phyloP scores from a whole-genome alignment of 2,329 filamentous ascomycete genomes.

The Orbilia quercus region DNA sequence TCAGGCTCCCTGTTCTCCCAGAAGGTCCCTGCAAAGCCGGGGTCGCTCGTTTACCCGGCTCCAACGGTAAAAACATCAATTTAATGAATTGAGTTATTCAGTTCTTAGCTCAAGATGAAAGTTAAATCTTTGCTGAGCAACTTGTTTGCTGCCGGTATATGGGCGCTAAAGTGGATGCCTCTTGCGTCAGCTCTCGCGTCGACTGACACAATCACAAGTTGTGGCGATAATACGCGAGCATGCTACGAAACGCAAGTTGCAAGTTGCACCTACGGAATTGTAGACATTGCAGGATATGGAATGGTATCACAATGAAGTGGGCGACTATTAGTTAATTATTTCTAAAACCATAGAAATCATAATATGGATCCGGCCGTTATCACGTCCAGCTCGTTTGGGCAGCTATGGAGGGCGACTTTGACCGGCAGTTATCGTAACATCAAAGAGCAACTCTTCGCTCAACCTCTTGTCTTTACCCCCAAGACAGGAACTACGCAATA shows the following conservation, averaged over 20 bases:
- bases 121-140: slow-evolving; percentile 36
- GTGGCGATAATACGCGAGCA: slow-evolving; percentile 69
- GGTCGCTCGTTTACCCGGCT: neutral
- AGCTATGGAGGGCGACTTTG: slow-evolving; percentile 68
- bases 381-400: slow-evolving; percentile 68
- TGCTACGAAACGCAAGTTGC: slow-evolving; percentile 66
- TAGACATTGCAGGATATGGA: too few relatives aligned
- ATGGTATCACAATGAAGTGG: too few relatives aligned
- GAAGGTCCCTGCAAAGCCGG: neutral
- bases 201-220: slow-evolving; percentile 72
- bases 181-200: slow-evolving; percentile 20
- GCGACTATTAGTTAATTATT: too few relatives aligned
- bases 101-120: neutral
- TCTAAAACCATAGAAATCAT: slow-evolving; percentile 65
- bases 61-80: neutral
- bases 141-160: slow-evolving; percentile 34
- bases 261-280: neutral
- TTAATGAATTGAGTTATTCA: neutral
- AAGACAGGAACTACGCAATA: slow-evolving; percentile 66
- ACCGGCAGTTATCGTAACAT: slow-evolving; percentile 68
- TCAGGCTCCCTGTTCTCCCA: too few relatives aligned
- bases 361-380: slow-evolving; percentile 73
- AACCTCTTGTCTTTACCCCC: slow-evolving; percentile 69
- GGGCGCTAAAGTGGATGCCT: slow-evolving; percentile 31
- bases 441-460: slow-evolving; percentile 68